Base-by-base conservation (phyloP, 768 basidiomycete species). In the Lactarius sanguifluus region DNA sequence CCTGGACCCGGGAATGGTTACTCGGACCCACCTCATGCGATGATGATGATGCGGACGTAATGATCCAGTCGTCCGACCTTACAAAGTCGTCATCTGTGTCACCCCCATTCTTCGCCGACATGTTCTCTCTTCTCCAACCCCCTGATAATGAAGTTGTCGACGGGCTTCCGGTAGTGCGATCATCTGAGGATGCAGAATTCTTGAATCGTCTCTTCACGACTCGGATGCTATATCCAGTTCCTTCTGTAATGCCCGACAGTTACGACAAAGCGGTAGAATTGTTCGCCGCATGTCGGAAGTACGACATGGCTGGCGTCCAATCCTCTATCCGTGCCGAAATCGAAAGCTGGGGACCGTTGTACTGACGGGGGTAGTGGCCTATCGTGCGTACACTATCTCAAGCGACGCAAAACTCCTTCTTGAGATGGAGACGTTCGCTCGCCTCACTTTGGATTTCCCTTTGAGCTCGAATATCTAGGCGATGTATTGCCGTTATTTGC, bases 101-200 rank as follows among this genome's bases (percentile, higher is more conserved):
- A 5, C 76, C 77, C 6, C 70, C 75, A 18, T 62, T 77, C 50
- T 78, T 77, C 63, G 60, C 56, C 16, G 71, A 72, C 66, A 74
- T 78, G 73, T 69, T 77, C 62, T 60, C 70, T 41, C 30, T 71
- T 15, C 71, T 71, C 34, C 64, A 62, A 57, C 45, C 74, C 16
- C 18, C 45, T 13, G 20, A 64, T 1, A 23, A 62, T 6, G 66
- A 57, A 30, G 15, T 55, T 5, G 4, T 47, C 28, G 43, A 68
- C 43, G 63, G 62, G 15, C 54, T 67, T 9, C 66, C 52, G 15
- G 69, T 64, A 34, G 52, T 70, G 1, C 58, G 32, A 18, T 47
- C 61, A 20, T 20, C 63, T 13, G 67, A 68, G 41, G 32, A 54
- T 15, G 67, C 57, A 1, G 54, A 43, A 6, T 54, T 68, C 20